Percentiles rank a stretch among this genome's conserved stretches.
These are phyloP conservation scores for Erigeron philadelphicus DNA, from an alignment of 140 eudicot species.

Conservation along the genomic window DNA sequence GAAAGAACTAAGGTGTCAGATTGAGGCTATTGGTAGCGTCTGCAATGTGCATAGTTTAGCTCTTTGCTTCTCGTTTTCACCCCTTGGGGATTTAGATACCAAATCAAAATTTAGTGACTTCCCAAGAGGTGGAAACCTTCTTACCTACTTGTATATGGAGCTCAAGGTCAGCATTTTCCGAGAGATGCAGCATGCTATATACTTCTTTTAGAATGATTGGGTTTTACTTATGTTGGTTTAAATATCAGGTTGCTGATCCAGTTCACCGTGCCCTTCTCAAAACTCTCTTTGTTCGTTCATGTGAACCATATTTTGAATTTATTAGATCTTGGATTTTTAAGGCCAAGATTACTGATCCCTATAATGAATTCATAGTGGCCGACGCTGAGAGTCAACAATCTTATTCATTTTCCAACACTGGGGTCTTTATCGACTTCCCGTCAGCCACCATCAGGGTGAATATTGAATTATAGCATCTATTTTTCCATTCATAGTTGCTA, in stretches of 20 bases:
- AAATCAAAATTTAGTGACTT: slow-evolving; percentile 49
- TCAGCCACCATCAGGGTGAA: slow-evolving; percentile 66
- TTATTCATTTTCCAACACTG: slow-evolving; percentile 33
- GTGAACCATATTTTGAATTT: slow-evolving; percentile 74
- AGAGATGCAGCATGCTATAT: not conserved
- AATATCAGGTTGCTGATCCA: slow-evolving; percentile 75
- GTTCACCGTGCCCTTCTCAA: slow-evolving; percentile 62
- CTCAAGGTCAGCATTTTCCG: slow-evolving; percentile 53
- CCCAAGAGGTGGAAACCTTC: slow-evolving; percentile 82
- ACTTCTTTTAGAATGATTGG: not conserved
- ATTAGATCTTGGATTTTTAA: slow-evolving; percentile 89
- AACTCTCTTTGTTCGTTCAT: slow-evolving; percentile 72
- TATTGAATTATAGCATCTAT: slow-evolving; percentile 18
- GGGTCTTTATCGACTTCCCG: slow-evolving; percentile 41
- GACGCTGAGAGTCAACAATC: slow-evolving; percentile 32
- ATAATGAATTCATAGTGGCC: slow-evolving; percentile 68
- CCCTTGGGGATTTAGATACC: slow-evolving; percentile 43
- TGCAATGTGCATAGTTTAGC: slow-evolving; percentile 56
- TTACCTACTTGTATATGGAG: slow-evolving; percentile 67
- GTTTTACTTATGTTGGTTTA: slow-evolving; percentile 18
- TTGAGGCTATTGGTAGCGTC: slow-evolving; percentile 74
- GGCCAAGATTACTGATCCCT: slow-evolving; percentile 75
- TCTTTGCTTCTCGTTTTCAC: slow-evolving; percentile 37
- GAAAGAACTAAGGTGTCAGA: slow-evolving; percentile 61
- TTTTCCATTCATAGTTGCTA: slow-evolving; percentile 18